phyloP scores from a whole-genome alignment of 805 yeast genomes.

The Clavispora phyllophila region DNA sequence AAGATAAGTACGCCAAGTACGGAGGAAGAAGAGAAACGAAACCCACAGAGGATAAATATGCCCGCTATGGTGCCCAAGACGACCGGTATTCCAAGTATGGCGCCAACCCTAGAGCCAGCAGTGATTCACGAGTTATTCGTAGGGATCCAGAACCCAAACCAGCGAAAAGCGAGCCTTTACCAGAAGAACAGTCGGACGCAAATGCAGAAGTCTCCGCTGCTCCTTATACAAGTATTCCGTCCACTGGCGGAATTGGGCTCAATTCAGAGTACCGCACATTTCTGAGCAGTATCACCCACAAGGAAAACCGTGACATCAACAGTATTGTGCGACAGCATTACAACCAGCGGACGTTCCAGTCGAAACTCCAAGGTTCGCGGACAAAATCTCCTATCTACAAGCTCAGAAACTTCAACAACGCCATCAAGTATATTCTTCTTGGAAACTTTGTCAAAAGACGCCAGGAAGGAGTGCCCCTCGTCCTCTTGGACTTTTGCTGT shows the following conservation, averaged over 20 bases:
- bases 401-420: slow-evolving; percentile 84
- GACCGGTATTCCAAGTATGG: slow-evolving; percentile 17
- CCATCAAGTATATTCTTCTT: slow-evolving; percentile 80
- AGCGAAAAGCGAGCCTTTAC: background rate
- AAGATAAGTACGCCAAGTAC: slow-evolving; percentile 36
- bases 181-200: background rate
- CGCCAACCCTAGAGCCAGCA: slow-evolving; percentile 5
- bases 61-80: slow-evolving; percentile 7
- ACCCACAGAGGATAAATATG: slow-evolving; percentile 8
- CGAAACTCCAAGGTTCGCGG: slow-evolving; percentile 57
- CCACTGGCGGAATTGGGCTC: slow-evolving; percentile 13
- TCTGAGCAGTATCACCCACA: slow-evolving; percentile 32
- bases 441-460: slow-evolving; percentile 52
- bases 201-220: slow-evolving; percentile 11
- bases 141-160: slow-evolving; percentile 9
- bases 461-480: slow-evolving; percentile 25
- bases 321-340: slow-evolving; percentile 77
- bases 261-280: slow-evolving; percentile 30
- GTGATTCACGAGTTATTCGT: slow-evolving; percentile 12
- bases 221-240: slow-evolving; percentile 14
- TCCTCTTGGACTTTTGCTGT: slow-evolving; percentile 82
- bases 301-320: slow-evolving; percentile 44
- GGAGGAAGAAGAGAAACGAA: slow-evolving; percentile 16
- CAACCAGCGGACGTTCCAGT: slow-evolving; percentile 72
- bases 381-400: slow-evolving; percentile 78